Conservation (phyloP, 371 early-diverging fungal species). For the Rhizopus stolonifer region DNA sequence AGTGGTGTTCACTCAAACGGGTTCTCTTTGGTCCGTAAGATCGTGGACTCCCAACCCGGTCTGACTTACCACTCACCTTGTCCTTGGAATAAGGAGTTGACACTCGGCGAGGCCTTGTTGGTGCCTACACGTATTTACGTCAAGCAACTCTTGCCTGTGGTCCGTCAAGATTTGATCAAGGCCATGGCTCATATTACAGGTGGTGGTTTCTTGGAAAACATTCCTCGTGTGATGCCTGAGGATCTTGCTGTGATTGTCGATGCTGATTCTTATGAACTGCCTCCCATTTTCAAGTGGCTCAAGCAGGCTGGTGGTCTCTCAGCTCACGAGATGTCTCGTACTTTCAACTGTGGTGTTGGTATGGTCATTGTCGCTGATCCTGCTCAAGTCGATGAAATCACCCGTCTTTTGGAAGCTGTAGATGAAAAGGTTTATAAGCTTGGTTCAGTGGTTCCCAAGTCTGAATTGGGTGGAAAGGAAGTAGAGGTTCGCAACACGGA, state of each 20-base stretch:
- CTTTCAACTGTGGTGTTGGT: constrained; percentile 98
- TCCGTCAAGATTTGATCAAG: constrained; percentile 80
- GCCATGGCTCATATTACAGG: constrained; percentile 98
- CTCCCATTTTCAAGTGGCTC: constrained; percentile 94
- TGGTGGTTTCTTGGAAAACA: constrained; percentile 96
- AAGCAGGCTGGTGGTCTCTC: constrained; percentile 84
- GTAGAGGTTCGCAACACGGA: constrained; percentile 59
- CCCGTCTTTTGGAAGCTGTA: constrained; percentile 53
- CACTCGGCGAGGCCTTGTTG: constrained; percentile 84
- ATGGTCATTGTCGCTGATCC: constrained; percentile 89
- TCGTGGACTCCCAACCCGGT: constrained; percentile 71
- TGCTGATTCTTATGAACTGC: constrained; percentile 78
- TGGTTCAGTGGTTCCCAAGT: constrained; percentile 60
- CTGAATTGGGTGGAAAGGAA: constrained; percentile 56
- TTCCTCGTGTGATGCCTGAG: constrained; percentile 92
- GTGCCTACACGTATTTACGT: constrained; percentile 95
- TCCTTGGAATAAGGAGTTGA: constrained; percentile 73
- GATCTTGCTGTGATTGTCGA: constrained; percentile 77
- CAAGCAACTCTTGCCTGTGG: constrained; percentile 81
- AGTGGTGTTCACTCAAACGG: constrained; percentile 98
- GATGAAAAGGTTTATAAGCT: constrained; percentile 68
- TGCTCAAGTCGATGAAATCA: constrained; percentile 63
- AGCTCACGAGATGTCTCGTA: constrained; percentile 87
- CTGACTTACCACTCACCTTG: constrained; percentile 76
- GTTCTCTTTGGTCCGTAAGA: constrained; percentile 93